phyloP scores from a whole-genome alignment of 495 filamentous ascomycete species.

The Saxispiralis lemnorum region DNA sequence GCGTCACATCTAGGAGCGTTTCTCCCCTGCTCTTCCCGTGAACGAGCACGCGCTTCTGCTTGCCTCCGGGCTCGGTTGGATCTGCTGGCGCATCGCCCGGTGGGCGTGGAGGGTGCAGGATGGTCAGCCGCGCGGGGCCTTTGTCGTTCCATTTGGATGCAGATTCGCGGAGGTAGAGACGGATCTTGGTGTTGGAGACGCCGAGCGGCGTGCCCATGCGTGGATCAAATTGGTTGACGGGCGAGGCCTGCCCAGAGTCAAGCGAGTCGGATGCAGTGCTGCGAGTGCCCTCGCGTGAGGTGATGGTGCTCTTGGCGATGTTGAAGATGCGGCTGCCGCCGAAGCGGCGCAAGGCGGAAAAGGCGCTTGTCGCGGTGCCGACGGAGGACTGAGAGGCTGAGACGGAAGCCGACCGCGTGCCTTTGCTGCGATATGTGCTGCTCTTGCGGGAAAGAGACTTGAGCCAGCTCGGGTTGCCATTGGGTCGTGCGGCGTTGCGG shows the following conservation, averaged over 20 bases:
- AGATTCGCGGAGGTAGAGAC: conserved; percentile 62
- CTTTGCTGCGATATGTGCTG: conserved; percentile 39
- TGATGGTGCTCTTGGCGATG: conserved; percentile 47
- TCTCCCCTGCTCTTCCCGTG: conserved; percentile 46
- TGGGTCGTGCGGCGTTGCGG: conserved; percentile 20
- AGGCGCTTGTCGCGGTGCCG: conserved; percentile 43
- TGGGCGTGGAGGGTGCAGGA: conserved; percentile 46
- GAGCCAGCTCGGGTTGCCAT: conserved; percentile 19
- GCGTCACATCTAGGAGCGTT: conserved; percentile 61
- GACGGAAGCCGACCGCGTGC: conserved; percentile 31
- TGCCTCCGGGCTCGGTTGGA: conserved; percentile 16
- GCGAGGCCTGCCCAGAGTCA: conserved; percentile 34
- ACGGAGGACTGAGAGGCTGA: conserved; percentile 34
- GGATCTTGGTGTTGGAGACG: conserved; percentile 59
- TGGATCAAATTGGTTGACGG: conserved; percentile 34
- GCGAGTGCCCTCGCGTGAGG: conserved; percentile 35
- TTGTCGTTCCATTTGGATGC: conserved; percentile 76
- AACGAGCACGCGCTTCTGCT: conserved; percentile 72
- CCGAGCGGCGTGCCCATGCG: conserved; percentile 35
- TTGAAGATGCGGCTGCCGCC: conserved; percentile 54
- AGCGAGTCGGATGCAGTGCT: conserved; percentile 41
- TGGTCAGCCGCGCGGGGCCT: conserved; percentile 64
- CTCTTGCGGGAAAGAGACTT: conserved; percentile 33
- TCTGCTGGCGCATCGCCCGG: conserved; percentile 9
- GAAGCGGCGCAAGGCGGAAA: conserved; percentile 62